Evolutionary conservation across 805 yeast species (phyloP), one percentile per base, ranked within the genome.

Genomic region (Kazachstania africana): DNA sequence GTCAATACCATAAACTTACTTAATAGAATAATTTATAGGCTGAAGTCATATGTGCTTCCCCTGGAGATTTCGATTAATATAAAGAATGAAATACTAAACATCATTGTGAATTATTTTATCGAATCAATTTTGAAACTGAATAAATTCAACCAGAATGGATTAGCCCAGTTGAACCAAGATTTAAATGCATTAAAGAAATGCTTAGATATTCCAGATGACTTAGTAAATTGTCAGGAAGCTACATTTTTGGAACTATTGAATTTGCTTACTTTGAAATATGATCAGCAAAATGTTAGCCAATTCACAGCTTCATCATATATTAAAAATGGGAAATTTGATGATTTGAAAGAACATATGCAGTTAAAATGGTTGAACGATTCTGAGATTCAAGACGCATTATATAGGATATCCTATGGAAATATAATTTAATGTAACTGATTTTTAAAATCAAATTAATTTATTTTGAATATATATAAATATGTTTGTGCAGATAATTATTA

Each of bases 111-210:
- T n/a, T 53, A 50, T 28, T 47, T 59, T 27, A 39, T 53, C 13
- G 60, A 58, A 29, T 49, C 58, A 6, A 53, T 61, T 20, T 43
- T 62, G 19, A 61, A 60, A 34, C 36, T 53, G 16, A 62, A 60
- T 32, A 57, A 54, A 31, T 62, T 62, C 36, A 56, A 51, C 26
- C 27, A 38, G 8, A 12, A 35, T 2, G 66, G 66, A 2, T 34
- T 60, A 9, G 38, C 39, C 3, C 66, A 62, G 34, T 35, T 60
- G 6, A 29, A 42, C 8, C 21, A 46, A 2, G 66, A 62, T 41
- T 53, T 52, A 27, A 25, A 38, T 3, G 41, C 57, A 1, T 28
- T 59, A 10, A 54, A 50, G 39, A 48, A 44, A 16, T 36, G 43
- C 10, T 36, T 60, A 12, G 36, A 39, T 12, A 31, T 59, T 5